Evolutionary conservation across 495 filamentous ascomycete genomes (phyloP).

Genomic region (Aspergillus taichungensis): DNA sequence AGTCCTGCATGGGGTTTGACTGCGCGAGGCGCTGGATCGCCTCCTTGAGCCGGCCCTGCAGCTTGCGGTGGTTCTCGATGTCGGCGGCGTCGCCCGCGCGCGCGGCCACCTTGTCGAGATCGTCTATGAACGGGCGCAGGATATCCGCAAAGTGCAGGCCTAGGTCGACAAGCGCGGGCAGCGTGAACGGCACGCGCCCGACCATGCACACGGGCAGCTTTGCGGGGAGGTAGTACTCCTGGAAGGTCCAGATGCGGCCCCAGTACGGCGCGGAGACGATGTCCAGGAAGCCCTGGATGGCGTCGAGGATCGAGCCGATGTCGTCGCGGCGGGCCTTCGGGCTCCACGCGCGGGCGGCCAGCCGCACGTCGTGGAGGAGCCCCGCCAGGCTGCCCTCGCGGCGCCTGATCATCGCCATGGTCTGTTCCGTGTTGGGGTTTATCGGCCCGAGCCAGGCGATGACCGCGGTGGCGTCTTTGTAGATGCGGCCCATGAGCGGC

Average conservation of each 20-base stretch:
- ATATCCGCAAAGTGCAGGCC: not conserved
- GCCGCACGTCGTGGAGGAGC: no score
- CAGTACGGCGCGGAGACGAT: not conserved
- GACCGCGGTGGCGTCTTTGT: constrained; percentile 10
- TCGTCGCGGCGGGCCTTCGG: not conserved
- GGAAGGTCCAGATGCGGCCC: constrained; percentile 1
- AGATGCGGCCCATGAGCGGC: constrained; percentile 22
- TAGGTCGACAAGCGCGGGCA: no score
- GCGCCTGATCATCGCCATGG: no score
- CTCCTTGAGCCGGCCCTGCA: no score
- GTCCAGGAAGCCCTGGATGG: not conserved
- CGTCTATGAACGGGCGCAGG: not conserved
- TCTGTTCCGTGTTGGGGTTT: constrained; percentile 5
- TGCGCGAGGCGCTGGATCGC: not conserved
- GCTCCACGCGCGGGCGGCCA: no score
- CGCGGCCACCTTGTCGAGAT: not conserved
- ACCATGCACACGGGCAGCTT: not conserved
- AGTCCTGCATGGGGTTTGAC: not conserved
- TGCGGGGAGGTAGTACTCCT: not conserved
- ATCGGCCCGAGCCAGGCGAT: constrained; percentile 15
- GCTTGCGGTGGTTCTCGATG: no score
- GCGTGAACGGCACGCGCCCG: not conserved
- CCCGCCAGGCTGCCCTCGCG: no score
- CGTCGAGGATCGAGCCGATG: not conserved
- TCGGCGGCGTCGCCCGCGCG: no score